phyloP scores from a whole-genome alignment of 805 yeast species.

The Nakazawaea wyomingensis region DNA sequence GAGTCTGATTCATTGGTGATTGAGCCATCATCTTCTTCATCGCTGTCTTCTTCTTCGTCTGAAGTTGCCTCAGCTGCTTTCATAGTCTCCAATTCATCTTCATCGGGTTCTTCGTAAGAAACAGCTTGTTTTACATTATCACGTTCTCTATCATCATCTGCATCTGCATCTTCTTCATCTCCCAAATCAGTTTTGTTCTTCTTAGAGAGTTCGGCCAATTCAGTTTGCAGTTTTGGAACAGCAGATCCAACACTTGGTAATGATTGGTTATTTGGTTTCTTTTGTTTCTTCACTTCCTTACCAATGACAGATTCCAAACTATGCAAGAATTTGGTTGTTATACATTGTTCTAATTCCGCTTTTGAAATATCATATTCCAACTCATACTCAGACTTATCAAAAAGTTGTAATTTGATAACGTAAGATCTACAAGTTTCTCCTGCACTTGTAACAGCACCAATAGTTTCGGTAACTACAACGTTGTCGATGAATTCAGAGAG shows the following conservation, averaged over 20 bases:
- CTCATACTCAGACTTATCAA: slow-evolving; percentile 68
- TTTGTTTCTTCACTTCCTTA: slow-evolving; percentile 80
- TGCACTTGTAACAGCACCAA: slow-evolving; percentile 45
- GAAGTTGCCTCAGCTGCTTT: slow-evolving; percentile 74
- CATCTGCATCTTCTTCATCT: slow-evolving; percentile 48
- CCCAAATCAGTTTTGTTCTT: slow-evolving; percentile 19
- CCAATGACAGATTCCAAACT: slow-evolving; percentile 67
- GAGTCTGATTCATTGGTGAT: slow-evolving; percentile 38
- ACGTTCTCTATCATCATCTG: slow-evolving; percentile 56
- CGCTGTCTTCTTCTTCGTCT: slow-evolving; percentile 52
- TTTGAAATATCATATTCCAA: slow-evolving; percentile 85
- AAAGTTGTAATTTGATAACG: slow-evolving; percentile 69
- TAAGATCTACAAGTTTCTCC: slow-evolving; percentile 62
- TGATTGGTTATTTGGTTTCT: slow-evolving; percentile 43
- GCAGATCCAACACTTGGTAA: slow-evolving; percentile 69
- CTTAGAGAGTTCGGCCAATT: slow-evolving; percentile 25
- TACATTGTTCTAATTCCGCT: slow-evolving; percentile 67
- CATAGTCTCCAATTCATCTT: slow-evolving; percentile 89
- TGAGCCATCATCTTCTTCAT: slow-evolving; percentile 29
- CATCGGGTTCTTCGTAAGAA: slow-evolving; percentile 93
- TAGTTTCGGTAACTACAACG: slow-evolving; percentile 82
- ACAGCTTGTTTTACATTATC: slow-evolving; percentile 77
- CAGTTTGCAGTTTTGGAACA: slow-evolving; percentile 50
- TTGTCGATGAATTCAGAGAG: slow-evolving; percentile 85
- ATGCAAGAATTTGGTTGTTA: slow-evolving; percentile 60